Percentiles rank a stretch among this genome's conserved stretches.
These are phyloP conservation scores for Linum usitatissimum DNA, from an alignment of 345 rosid genomes.

Conservation along the genomic window DNA sequence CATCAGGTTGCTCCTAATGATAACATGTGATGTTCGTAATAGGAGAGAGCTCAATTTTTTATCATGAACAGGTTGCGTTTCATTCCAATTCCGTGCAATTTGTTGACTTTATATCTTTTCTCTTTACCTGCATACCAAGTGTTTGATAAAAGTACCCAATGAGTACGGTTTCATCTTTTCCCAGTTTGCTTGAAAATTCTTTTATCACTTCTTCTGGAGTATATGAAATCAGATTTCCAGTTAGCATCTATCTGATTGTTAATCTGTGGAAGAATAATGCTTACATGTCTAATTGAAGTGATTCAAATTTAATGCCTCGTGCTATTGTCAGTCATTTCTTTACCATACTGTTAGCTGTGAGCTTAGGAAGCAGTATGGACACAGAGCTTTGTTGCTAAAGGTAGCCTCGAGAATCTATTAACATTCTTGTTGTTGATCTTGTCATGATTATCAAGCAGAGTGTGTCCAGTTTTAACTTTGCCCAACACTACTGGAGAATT, in stretches of 20 bases:
- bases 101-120: background rate
- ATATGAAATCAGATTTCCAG: background rate
- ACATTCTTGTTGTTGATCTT: background rate
- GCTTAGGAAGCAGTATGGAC: background rate
- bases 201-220: background rate
- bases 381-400: background rate
- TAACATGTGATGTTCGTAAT: conserved; percentile 20
- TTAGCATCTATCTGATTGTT: background rate
- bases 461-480: background rate
- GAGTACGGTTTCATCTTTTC: background rate
- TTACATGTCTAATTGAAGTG: background rate
- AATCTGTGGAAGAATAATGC: background rate
- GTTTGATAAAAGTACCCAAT: background rate
- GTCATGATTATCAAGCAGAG: background rate
- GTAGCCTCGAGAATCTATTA: background rate
- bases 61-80: background rate
- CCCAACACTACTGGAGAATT: background rate
- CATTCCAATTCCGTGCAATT: background rate
- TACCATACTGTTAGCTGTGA: background rate
- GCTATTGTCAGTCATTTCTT: background rate
- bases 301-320: background rate
- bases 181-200: background rate
- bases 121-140: background rate
- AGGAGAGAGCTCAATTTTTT: background rate
- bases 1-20: conserved; percentile 43